Evolutionary conservation across 495 filamentous ascomycete species (phyloP), one percentile per base, ranked within the genome.

Genomic region (Penicillium goetzii): DNA sequence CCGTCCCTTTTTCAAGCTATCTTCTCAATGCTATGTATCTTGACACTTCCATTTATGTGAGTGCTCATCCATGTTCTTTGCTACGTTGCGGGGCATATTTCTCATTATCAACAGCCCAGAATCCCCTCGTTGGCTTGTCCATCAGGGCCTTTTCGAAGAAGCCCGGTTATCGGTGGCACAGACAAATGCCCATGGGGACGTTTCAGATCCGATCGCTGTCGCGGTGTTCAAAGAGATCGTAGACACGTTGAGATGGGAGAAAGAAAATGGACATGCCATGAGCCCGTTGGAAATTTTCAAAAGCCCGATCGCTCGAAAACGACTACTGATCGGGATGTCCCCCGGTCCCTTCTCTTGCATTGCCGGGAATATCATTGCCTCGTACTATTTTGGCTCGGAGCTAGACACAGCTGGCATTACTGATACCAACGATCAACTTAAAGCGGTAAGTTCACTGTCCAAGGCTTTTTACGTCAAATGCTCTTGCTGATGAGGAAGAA

Each of bases 1-100:
- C 84, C 83, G 11, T 83, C 83, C n/a, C 69, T 86, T 3, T 68
- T 86, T 62, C 84, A 87, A 66, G 82, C 75, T 11, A 61, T 85
- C 55, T 83, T 83, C 55, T 85, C 82, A 3, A 0, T 85, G 25
- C 68, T 83, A 47, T 84, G 84, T 68, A 79, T 86, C 33, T 54
- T 69, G 54, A 80, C 84, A 50, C 69, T 86, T 55, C 84, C 77
- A 55, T 85, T 84, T 64, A 78, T 85, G 61, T 77, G 57, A 73
- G 68, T 7, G 0, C 15, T 6, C 9, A 43, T 40, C 3, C 9
- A 43, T 40, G 15, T 12, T 5, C 6, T 8, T 21, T 21, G 17
- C 40, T 43, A 21, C 10, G 9, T 21, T 43, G 1, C n/a, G 10
- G 5, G n/a, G 9, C n/a, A 19, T 43, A 6, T 15, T 26, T 21